Conservation (phyloP, 2,329 filamentous ascomycete species). For the Trichophyton simii region DNA sequence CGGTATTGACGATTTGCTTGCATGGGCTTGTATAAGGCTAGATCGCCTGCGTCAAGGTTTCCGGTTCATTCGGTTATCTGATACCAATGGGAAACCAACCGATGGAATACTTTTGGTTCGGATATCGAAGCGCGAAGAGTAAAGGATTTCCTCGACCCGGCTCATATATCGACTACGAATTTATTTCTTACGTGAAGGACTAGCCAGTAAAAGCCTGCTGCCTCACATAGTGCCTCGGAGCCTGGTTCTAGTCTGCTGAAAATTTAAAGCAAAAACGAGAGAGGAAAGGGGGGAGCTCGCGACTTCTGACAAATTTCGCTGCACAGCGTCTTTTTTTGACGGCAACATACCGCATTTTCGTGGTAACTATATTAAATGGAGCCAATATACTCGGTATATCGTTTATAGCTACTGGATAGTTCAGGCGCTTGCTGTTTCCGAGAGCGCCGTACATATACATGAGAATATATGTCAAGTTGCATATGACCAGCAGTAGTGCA, state of each 20-base stretch:
- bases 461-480: background rate
- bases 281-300: background rate
- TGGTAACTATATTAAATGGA: constrained; percentile 2
- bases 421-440: background rate
- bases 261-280: background rate
- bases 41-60: constrained; percentile 67
- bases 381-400: background rate
- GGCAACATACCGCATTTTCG: background rate
- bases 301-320: no score
- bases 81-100: constrained; percentile 53
- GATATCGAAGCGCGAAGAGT: constrained; percentile 45
- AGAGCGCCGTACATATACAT: background rate
- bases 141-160: background rate
- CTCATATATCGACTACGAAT: background rate
- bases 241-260: background rate
- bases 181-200: background rate
- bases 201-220: background rate
- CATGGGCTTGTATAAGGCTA: constrained; percentile 79
- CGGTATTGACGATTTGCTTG: constrained; percentile 62
- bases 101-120: constrained; percentile 61
- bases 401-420: background rate
- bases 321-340: background rate
- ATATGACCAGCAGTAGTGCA: background rate
- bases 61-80: constrained; percentile 62
- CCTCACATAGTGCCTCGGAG: background rate